Base-by-base conservation (phyloP, 805 yeast genomes). In the Metschnikowia henanensis region DNA sequence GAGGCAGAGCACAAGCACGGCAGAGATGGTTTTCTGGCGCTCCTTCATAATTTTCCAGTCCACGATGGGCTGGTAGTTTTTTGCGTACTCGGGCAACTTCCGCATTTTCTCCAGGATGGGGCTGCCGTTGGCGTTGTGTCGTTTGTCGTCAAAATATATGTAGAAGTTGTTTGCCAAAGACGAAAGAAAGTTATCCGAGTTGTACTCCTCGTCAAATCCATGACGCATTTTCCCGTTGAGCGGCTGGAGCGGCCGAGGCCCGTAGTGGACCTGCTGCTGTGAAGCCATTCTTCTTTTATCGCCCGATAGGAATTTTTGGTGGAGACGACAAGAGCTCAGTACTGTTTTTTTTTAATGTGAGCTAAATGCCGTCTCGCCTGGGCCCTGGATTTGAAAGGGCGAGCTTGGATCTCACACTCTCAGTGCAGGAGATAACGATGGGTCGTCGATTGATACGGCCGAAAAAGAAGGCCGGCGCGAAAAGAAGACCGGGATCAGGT, bases 1-100 rank as follows among this genome's bases (percentile, higher is more conserved):
- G 30, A 94, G 70, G 63, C 99, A 94, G 37, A 94, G 69, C 38
- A 94, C 90, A 7, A 94, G 70, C 13, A 96, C 97, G 0, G 97
- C 99, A 42, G 87, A 83, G 10, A 91, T 89, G 1, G 99, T 94
- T 60, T 91, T 87, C 58, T 87, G 96, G 34, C 97, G 79, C 53
- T 90, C 96, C 48, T 84, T 81, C 76, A 89, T 86, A 23, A 83
- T 77, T 52, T 95, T 86, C 99, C 99, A 94, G 59, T 92, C 97
- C 2, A 80, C 65, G 3, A 87, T 83, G 3, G 88, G 84, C 59
- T 84, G 87, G 61, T 76, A 83, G 51, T 77, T 78, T 35, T 75
- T 73, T 19, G 61, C 50, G 47, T 58, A 56, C 35, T 55, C 65
- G 43, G 75, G 76, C 20, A 60, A 57, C 12, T 52, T 50, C 51